Base-by-base conservation (phyloP, 306 rosid species). In the Prunus armeniaca region DNA sequence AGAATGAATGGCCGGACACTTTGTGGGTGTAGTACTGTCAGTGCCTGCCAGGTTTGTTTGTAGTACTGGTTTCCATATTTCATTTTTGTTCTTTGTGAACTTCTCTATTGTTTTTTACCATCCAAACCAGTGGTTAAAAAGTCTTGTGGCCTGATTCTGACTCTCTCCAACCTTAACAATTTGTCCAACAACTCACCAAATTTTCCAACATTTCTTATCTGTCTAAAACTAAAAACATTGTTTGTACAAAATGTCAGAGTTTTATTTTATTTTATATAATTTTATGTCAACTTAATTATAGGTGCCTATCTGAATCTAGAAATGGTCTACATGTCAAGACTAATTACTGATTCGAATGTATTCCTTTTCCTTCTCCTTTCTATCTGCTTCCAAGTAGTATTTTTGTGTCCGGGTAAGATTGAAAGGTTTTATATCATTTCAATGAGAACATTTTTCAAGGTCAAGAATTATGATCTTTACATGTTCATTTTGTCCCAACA, bases 31-130 rank as follows among this genome's bases (percentile, higher is more conserved):
- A 82, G 71, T 79, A 88, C 97, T 45, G 61, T 95, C 69, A 76
- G 81, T 43, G 91, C 96, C 62, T 95, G 98, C 87, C 93, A 95
- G 97, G 98, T 95, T 81, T 80, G 85, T 82, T 24, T 77, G 60
- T 67, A 9, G 61, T 69, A 79, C 82, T 84, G 81, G 19, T 58
- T 43, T 74, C 79, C 78, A 63, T 46, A 66, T 28, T 47, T 41
- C 34, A 19, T 19, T 55, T 65, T 77, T 69, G 60, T 82, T 80
- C 57, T 76, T 74, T 67, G 34, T 55, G 78, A 55, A 66, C 47
- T 72, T 67, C 56, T 73, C 50, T 46, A 69, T 27, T 62, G 56
- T 11, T 69, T 67, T 74, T 78, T 55, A 64, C 18, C 50, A 76
- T 75, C 65, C 43, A 65, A 65, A 69, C 43, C 46, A 24, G 51